A percentile compares a stretch with the other conserved stretches of the same genome.
Conservation (phyloP, 2,329 filamentous ascomycete genomes). For the Torrubiellomyces zombiae region DNA sequence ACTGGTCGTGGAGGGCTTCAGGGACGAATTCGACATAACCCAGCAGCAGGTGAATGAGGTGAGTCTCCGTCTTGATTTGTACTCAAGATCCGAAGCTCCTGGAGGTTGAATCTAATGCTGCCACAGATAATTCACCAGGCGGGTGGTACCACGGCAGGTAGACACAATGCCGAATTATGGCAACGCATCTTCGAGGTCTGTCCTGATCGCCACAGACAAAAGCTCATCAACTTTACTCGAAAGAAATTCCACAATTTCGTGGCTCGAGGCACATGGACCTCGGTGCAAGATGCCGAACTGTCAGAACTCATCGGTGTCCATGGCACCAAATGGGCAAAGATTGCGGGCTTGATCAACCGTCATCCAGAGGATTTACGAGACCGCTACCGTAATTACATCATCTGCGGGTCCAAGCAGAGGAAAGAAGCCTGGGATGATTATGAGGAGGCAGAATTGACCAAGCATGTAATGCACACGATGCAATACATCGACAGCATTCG, state of each 20-base stretch:
- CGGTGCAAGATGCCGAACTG: constrained; percentile 20
- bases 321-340: constrained; percentile 40
- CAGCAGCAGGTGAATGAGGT: constrained; percentile 31
- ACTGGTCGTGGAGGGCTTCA: constrained; percentile 25
- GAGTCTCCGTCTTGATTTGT: constrained; percentile 13
- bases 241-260: constrained; percentile 50
- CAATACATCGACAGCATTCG: constrained; percentile 25
- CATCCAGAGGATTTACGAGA: constrained; percentile 50
- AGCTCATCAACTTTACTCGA: constrained; percentile 38
- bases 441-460: constrained; percentile 38
- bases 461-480: constrained; percentile 36
- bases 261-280: constrained; percentile 29
- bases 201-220: constrained; percentile 32
- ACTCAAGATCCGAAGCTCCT: constrained; percentile 6
- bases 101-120: constrained; percentile 3
- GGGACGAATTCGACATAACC: constrained; percentile 23
- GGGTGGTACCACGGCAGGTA: constrained; percentile 18
- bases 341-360: constrained; percentile 46
- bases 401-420: constrained; percentile 35
- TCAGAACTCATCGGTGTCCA: constrained; percentile 17
- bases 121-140: constrained; percentile 20
- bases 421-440: constrained; percentile 41
- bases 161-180: constrained; percentile 30
- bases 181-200: constrained; percentile 26
- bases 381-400: constrained; percentile 51